Base-by-base conservation (phyloP, 176 grass and related monocot genomes). In the Tillandsia leiboldiana region DNA sequence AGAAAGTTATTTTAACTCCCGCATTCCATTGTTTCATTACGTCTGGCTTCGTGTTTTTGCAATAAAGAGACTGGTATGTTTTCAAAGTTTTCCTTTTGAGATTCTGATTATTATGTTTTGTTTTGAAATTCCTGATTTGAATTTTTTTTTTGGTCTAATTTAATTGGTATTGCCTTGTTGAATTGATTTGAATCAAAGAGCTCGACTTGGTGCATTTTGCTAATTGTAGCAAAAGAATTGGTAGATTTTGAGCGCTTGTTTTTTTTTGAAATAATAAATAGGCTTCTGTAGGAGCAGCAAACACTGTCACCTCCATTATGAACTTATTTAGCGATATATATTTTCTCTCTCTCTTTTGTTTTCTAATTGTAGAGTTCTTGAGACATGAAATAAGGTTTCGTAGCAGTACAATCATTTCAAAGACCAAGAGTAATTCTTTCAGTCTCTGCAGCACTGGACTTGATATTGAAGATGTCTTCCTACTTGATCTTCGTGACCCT, bases 401-500 rank as follows among this genome's bases (percentile, higher is more conserved):
- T 7, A 0, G 33, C 33, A 42, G 33, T 42, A 7, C 33, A 0
- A 42, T 42, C 33, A 42, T 42, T 42, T 42, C 33, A 42, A 42
- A 42, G 33, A 42, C 33, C 33, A 42, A 42, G 33, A 42, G 33
- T 42, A 5, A 42, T 42, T 42, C 33, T 7, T 42, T 5, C 33
- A 42, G 33, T 42, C 33, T 42, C 33, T 42, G 5, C 33, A 42
- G 3, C 33, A 42, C 33, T 7, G 33, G 33, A 42, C 33, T 42
- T 42, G 33, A 6, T 42, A 42, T 42, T 42, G 22, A 61, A 61
- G 82, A n/a, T 49, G 27, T 11, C 76, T 7, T 62, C 51, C 54
- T 54, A 12, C 59, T 68, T 74, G 80, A 81, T 86, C 77, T 79
- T 70, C 66, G 70, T 67, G n/a, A 76, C 13, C 23, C 62, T 88